Evolutionary conservation across 768 basidiomycete genomes (phyloP), one percentile per base, ranked within the genome.

Genomic region (Favolaschia claudopus): DNA sequence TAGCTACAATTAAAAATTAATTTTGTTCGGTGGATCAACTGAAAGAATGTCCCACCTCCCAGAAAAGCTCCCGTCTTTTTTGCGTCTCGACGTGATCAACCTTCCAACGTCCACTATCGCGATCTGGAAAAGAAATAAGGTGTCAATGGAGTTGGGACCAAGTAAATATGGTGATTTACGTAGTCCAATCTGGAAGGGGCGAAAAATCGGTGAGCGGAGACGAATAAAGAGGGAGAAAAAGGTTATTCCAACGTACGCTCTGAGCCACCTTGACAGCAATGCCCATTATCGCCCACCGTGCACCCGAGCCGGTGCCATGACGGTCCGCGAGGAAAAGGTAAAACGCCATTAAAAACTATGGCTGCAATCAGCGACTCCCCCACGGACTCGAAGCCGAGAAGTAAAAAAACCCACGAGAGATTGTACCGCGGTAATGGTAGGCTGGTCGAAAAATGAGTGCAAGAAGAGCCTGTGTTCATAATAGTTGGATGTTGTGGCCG

Each of bases 61-160:
- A 89, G 64, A 89, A 89, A 25, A 88, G 67, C 68, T 87, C 85
- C 7, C 88, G 82, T n/a, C 88, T 81, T 28, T 82, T 77, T 55
- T 84, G 79, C 0, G 87, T 85, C 71, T 89, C 88, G 39, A 75
- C 70, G 24, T 73, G 67, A 63, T 89, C 86, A 19, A 84, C 80
- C 36, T 85, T 86, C 85, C 85, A 89, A 55, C 79, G 81, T n/a
- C 86, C 86, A 58, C 85, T 86, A 70, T 89, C 88, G 33, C 88
- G 84, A 73, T 89, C 88, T 89, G 58, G 54, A 58, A 56, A 61
- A 59, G 20, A 58, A 45, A 55, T 29, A 38, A 29, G 14, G n/a
- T 10, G 31, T 47, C 39, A 49, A 64, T 33, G 65, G 63, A 53
- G 44, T 48, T 53, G 63, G 14, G 32, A 46, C 29, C 10, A 33